Percentiles rank a stretch among this genome's conserved stretches.
Conservation (phyloP, 768 basidiomycete genomes). For the Suillus placidus region DNA sequence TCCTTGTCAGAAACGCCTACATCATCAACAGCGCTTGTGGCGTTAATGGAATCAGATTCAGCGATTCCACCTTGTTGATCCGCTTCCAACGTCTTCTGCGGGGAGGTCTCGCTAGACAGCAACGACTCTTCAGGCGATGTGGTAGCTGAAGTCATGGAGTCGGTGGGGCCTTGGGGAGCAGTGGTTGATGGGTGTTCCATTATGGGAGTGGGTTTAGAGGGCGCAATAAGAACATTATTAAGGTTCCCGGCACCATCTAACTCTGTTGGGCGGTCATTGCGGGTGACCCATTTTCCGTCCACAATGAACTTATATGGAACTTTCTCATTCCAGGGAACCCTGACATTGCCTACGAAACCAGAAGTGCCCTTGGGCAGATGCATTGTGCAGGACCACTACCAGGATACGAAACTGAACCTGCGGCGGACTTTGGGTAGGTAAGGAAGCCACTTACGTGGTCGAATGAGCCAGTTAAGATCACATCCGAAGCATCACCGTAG, state of each 20-base stretch:
- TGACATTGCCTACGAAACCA: constrained; percentile 57
- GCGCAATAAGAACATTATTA: constrained; percentile 68
- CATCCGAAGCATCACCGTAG: constrained; percentile 51
- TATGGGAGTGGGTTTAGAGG: constrained; percentile 42
- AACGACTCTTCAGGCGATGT: not conserved
- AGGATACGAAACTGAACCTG: constrained; percentile 1
- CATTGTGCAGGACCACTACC: constrained; percentile 63
- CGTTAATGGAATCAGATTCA: not conserved
- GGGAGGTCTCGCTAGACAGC: not conserved
- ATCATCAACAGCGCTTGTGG: not conserved
- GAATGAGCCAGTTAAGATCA: constrained; percentile 77
- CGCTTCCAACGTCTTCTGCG: not conserved
- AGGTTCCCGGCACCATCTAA: constrained; percentile 62
- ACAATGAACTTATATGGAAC: constrained; percentile 81
- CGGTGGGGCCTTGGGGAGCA: constrained; percentile 7
- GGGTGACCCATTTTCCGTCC: constrained; percentile 66
- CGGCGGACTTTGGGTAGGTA: constrained; percentile 17
- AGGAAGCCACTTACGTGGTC: constrained; percentile 59
- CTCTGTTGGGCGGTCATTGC: constrained; percentile 60
- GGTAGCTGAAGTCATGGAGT: constrained; percentile 14
- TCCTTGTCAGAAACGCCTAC: not conserved
- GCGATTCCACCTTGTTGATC: not conserved
- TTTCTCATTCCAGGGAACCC: constrained; percentile 64
- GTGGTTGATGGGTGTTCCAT: not conserved
- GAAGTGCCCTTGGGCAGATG: constrained; percentile 52